Percentiles rank a stretch among this genome's conserved stretches.
Evolutionary conservation across 2,329 filamentous ascomycete genomes (phyloP).

Genomic region (Phyllosticta citriasiana): DNA sequence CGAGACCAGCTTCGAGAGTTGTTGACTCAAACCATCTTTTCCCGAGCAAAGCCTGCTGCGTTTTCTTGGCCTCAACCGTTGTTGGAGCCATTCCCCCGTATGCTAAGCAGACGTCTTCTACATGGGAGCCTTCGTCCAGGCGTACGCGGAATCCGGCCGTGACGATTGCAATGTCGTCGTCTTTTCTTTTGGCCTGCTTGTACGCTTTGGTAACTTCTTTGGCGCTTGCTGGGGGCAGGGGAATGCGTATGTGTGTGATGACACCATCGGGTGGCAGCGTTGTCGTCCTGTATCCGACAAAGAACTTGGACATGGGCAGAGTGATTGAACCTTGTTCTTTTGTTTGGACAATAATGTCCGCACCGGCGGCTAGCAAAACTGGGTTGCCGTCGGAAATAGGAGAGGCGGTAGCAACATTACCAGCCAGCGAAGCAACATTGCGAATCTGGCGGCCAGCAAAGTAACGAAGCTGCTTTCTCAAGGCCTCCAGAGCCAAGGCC

Average conservation of each 20-base stretch:
- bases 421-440: conserved; percentile 88
- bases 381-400: conserved; percentile 94
- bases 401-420: conserved; percentile 85
- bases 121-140: conserved; percentile 55
- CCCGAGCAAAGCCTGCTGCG: conserved; percentile 61
- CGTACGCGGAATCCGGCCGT: conserved; percentile 72
- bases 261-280: conserved; percentile 69
- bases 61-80: conserved; percentile 68
- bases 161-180: conserved; percentile 96
- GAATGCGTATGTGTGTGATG: conserved; percentile 73
- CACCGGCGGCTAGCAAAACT: conserved; percentile 75
- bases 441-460: conserved; percentile 92
- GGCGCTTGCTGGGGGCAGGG: conserved; percentile 52
- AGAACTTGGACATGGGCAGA: conserved; percentile 71
- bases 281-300: conserved; percentile 79
- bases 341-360: conserved; percentile 65
- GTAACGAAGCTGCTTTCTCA: conserved; percentile 91
- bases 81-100: conserved; percentile 92
- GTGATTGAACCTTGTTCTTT: conserved; percentile 50
- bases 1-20: conserved; percentile 79
- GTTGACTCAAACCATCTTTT: conserved; percentile 68
- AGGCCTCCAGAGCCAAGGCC: conserved; percentile 37
- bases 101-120: conserved; percentile 66
- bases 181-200: conserved; percentile 92
- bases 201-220: conserved; percentile 79